Conservation (phyloP, 345 rosid species). For the Toxicodendron radicans region DNA sequence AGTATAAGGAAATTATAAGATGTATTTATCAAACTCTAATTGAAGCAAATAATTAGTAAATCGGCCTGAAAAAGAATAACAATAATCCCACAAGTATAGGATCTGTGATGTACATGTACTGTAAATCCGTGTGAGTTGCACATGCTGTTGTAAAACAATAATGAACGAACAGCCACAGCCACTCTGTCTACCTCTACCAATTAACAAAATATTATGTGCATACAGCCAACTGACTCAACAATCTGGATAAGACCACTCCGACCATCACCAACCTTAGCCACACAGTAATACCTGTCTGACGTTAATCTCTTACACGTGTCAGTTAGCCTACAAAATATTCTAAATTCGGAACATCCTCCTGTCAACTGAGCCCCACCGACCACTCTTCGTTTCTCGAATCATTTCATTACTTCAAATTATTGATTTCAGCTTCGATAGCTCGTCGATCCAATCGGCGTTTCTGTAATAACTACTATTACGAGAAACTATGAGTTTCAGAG, state of each 20-base stretch:
- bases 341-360: not conserved
- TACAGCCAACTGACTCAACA: not conserved
- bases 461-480: not conserved
- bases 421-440: not conserved
- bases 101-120: too few relatives aligned
- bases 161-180: too few relatives aligned
- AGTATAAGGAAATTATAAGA: too few relatives aligned
- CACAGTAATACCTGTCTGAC: too few relatives aligned
- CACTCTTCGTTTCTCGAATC: not conserved
- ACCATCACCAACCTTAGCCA: not conserved
- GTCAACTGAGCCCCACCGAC: not conserved
- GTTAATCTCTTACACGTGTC: not conserved
- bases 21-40: too few relatives aligned
- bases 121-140: too few relatives aligned
- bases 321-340: not conserved
- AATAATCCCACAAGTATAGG: too few relatives aligned
- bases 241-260: not conserved
- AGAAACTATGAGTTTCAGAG: constrained; percentile 49
- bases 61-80: too few relatives aligned
- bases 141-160: too few relatives aligned
- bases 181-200: too few relatives aligned
- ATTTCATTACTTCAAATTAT: not conserved
- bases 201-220: too few relatives aligned
- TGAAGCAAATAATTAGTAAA: too few relatives aligned
- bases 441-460: not conserved